Evolutionary conservation across 2,329 filamentous ascomycete genomes (phyloP).

Genomic region (Coniella vitis): DNA sequence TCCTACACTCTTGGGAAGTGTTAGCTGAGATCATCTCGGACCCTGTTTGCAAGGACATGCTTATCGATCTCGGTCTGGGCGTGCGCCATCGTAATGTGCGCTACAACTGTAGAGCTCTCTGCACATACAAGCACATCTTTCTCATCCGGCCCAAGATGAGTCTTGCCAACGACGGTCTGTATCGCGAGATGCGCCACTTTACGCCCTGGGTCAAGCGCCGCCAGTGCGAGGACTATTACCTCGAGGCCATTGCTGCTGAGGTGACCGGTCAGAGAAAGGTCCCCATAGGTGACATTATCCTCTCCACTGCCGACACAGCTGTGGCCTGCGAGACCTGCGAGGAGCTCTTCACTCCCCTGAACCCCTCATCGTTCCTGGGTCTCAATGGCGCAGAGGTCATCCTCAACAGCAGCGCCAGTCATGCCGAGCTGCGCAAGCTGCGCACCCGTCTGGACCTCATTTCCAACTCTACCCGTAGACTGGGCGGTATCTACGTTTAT

Average conservation of each 20-base stretch:
- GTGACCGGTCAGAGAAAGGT: slow-evolving; percentile 29
- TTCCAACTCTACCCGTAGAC: slow-evolving; percentile 56
- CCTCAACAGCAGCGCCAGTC: slow-evolving; percentile 26
- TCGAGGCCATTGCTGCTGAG: slow-evolving; percentile 25
- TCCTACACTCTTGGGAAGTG: slow-evolving; percentile 20
- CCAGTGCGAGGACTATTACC: slow-evolving; percentile 31
- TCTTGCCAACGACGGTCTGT: slow-evolving; percentile 31
- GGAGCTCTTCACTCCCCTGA: slow-evolving; percentile 26
- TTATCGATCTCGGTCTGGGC: slow-evolving; percentile 18
- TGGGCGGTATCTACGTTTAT: slow-evolving; percentile 49
- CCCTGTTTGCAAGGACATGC: slow-evolving; percentile 18
- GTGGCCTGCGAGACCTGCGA: slow-evolving; percentile 35
- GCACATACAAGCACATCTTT: slow-evolving; percentile 24
- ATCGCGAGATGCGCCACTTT: slow-evolving; percentile 34
- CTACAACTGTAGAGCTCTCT: slow-evolving; percentile 32
- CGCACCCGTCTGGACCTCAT: slow-evolving; percentile 59
- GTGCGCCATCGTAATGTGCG: slow-evolving; percentile 27
- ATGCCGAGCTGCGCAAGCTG: slow-evolving; percentile 57
- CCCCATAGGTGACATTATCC: slow-evolving; percentile 34
- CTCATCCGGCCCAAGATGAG: slow-evolving; percentile 23
- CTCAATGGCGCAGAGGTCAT: slow-evolving; percentile 21
- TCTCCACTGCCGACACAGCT: slow-evolving; percentile 32
- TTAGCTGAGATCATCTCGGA: slow-evolving; percentile 19
- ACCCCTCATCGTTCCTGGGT: slow-evolving; percentile 17
- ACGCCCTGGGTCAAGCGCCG: slow-evolving; percentile 32